Conservation (phyloP, 169 alveolate genomes). For the Perkinsus marinus region DNA sequence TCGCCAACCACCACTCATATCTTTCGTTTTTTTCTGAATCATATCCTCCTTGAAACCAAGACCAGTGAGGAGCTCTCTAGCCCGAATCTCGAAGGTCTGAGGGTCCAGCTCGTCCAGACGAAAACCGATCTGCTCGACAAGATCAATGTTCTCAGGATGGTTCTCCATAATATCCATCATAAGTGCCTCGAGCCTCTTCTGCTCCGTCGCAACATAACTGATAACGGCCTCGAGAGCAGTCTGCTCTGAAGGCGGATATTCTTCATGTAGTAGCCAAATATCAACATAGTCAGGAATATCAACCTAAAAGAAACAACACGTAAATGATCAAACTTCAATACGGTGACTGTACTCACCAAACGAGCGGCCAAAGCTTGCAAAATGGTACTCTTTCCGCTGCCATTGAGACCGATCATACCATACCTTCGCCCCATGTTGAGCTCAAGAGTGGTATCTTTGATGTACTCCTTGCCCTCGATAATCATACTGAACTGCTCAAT, state of each 20-base stretch:
- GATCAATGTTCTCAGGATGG: conserved; percentile 24
- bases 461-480: conserved; percentile 76
- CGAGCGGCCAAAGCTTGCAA: conserved; percentile 79
- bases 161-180: conserved; percentile 14
- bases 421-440: conserved; percentile 75
- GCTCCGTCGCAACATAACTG: background rate
- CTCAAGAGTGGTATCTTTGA: conserved; percentile 71
- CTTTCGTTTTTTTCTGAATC: conserved; percentile 58
- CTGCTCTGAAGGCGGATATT: conserved; percentile 15
- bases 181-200: conserved; percentile 4
- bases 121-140: conserved; percentile 16
- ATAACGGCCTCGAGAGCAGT: background rate
- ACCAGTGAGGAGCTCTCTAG: conserved; percentile 47
- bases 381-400: conserved; percentile 88
- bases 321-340: no score
- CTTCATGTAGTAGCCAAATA: background rate
- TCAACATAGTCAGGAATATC: conserved; percentile 17
- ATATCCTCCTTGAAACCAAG: conserved; percentile 79
- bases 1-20: conserved; percentile 72
- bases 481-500: conserved; percentile 60
- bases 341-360: conserved; percentile 77
- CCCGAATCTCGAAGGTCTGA: conserved; percentile 12
- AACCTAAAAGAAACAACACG: conserved; percentile 5
- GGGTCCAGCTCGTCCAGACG: conserved; percentile 28
- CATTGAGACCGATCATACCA: conserved; percentile 88